Evolutionary conservation across 1,284 basidiomycete genomes (phyloP).

Genomic region (Pseudozyma pruni): DNA sequence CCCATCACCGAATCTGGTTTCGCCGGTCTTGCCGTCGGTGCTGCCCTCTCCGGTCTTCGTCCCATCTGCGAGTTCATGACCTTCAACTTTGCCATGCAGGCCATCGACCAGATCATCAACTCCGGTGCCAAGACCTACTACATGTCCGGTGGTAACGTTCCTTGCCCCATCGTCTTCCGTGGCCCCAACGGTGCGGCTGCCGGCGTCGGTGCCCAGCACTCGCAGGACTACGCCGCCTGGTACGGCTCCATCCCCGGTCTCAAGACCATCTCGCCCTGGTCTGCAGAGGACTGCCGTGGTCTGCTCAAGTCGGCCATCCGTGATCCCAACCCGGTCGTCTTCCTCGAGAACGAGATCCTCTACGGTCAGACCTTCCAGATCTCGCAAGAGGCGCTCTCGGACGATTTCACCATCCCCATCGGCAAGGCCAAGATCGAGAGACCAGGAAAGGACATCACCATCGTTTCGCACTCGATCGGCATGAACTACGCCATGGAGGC

Average conservation of each 20-base stretch:
- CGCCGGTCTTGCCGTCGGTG: constrained; percentile 93
- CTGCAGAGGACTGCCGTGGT: constrained; percentile 96
- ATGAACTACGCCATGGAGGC: constrained; percentile 74
- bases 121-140: constrained; percentile 99
- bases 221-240: constrained; percentile 74
- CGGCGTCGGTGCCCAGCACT: constrained; percentile 85
- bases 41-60: constrained; percentile 90
- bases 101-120: constrained; percentile 99
- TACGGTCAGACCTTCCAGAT: constrained; percentile 97
- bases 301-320: constrained; percentile 97
- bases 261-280: constrained; percentile 98
- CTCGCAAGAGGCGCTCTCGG: constrained; percentile 91
- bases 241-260: constrained; percentile 96
- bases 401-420: constrained; percentile 90
- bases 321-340: constrained; percentile 96
- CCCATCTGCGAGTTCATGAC: constrained; percentile 99
- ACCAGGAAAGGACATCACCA: constrained; percentile 89
- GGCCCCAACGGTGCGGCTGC: constrained; percentile 98
- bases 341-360: constrained; percentile 99
- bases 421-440: constrained; percentile 98
- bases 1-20: constrained; percentile 98
- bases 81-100: constrained; percentile 74
- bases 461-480: constrained; percentile 81
- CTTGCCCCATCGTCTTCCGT: constrained; percentile 98
- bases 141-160: constrained; percentile 99